Evolutionary conservation across 139 green algal species (phyloP), one percentile per base, ranked within the genome.

Genomic region (Coelastrella sp.): DNA sequence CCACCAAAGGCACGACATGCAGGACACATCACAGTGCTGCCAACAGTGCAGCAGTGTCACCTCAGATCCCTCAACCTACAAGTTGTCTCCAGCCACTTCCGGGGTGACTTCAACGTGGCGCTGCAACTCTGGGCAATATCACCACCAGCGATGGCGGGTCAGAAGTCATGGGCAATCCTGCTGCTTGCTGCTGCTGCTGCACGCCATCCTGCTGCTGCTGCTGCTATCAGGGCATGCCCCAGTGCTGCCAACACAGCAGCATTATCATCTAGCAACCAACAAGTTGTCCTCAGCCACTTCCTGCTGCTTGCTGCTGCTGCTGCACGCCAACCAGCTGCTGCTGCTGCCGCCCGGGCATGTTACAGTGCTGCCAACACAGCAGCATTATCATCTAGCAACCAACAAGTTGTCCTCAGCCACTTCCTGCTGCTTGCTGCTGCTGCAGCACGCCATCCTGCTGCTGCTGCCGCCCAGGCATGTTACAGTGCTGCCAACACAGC

Each of bases 301-400:
- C 59, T 10, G 59, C 32, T 23, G 5, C 7, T 47, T 47, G 32
- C 47, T 82, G 20, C 71, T 82, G 20, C 11, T 82, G 32, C 32
- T 59, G 20, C 75, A 20, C 2, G n/a, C 14, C 1, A n/a, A 7
- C n/a, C 75, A 61, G 75, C 2, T 64, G 22, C 75, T 77, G 14
- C 71, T 77, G 71, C 71, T 19, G 71, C 5, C 17, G 71, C 71
- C 71, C 14, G 32, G 32, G 32, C 32, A 47, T 47, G 19, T 19
- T 58, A 58, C 74, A 80, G 16, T 80, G 23, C 74, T 58, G 23
- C 23, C 19, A 80, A 58, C n/a, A 58, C 7, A 22, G 64, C 66
- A 11, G 16, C 83, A 16, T 68, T 88, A 68, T 88, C 83, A 5
- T 80, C 7, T 54, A 88, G 19, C 68, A 88, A 61, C 4, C 32